Conservation (phyloP, 106 monocot genomes). For the Alisma plantagoaquatica region DNA sequence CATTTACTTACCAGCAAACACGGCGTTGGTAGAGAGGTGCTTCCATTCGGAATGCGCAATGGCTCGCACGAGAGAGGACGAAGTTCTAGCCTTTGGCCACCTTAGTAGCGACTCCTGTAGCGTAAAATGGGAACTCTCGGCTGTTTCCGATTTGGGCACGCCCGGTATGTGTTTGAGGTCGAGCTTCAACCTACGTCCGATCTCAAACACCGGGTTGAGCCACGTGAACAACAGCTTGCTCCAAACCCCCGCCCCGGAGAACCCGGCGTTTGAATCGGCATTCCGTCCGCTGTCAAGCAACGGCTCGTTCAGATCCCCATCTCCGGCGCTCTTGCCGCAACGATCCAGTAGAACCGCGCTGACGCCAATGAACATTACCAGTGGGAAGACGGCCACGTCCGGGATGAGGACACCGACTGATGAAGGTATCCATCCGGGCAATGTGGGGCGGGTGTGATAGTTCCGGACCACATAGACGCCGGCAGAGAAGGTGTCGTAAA, state of each 20-base stretch:
- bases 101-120: constrained; percentile 30
- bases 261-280: not conserved
- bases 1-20: constrained; percentile 69
- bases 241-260: constrained; percentile 42
- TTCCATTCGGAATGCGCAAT: constrained; percentile 40
- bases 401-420: constrained; percentile 7
- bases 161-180: constrained; percentile 54
- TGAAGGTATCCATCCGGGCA: constrained; percentile 5
- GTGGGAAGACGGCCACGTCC: constrained; percentile 21
- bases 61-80: constrained; percentile 23
- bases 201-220: constrained; percentile 70
- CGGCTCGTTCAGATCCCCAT: constrained; percentile 22
- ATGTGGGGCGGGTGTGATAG: not conserved
- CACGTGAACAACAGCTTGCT: constrained; percentile 59
- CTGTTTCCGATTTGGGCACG: constrained; percentile 43
- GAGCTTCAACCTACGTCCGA: constrained; percentile 35
- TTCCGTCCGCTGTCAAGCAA: constrained; percentile 20
- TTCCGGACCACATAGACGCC: constrained; percentile 6
- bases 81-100: constrained; percentile 23
- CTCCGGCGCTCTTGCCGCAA: not conserved
- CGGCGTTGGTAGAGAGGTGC: constrained; percentile 44
- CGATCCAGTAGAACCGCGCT: constrained; percentile 1
- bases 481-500: constrained; percentile 17
- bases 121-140: constrained; percentile 26
- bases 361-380: constrained; percentile 17